Base-by-base conservation (phyloP, 2,329 filamentous ascomycete species). In the Fusarium pseudocircinatum region DNA sequence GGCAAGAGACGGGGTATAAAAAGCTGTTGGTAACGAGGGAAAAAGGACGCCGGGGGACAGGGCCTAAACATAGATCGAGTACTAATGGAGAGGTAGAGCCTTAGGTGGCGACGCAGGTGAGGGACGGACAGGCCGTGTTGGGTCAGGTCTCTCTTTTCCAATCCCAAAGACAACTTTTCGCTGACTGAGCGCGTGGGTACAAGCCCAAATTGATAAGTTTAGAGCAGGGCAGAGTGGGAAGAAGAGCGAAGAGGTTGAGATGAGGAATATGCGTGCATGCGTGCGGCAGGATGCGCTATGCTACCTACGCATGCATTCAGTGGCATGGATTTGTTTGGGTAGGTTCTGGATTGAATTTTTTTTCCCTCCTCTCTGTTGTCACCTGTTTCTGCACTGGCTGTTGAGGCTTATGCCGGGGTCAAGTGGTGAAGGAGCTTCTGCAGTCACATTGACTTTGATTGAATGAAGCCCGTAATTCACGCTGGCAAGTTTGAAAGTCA, bases 1-100 rank as follows among this genome's bases (percentile, higher is more conserved):
- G 75, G 76, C 75, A 78, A 73, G 74, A 73, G 75, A 76, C 69
- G 75, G 75, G 74, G 74, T 78, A 78, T 78, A 77, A 78, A 76
- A 78, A 77, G 76, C 70, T 75, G 70, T 68, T 73, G 74, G 74
- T 66, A 70, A 63, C 66, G 72, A 72, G 63, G 70, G 47, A 71
- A 74, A 77, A 71, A 73, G 52, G 65, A 67, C 66, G 63, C 70
- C 37, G 60, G 67, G 73, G 63, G 71, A 69, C 63, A 63, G 71
- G 75, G 66, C 73, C 71, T 66, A 70, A 76, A 66, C 69, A 73
- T 73, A 69, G 72, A 76, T 76, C 68, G 65, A 76, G 74, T 73
- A 73, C 74, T 72, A 69, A 70, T 68, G 69, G 50, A 69, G 59
- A 73, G 66, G 70, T 57, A 73, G 47, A 63, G 65, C 52, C 44